These are phyloP conservation scores for Kandelia obovata DNA, from an alignment of 345 rosid species.

Conservation along the genomic window DNA sequence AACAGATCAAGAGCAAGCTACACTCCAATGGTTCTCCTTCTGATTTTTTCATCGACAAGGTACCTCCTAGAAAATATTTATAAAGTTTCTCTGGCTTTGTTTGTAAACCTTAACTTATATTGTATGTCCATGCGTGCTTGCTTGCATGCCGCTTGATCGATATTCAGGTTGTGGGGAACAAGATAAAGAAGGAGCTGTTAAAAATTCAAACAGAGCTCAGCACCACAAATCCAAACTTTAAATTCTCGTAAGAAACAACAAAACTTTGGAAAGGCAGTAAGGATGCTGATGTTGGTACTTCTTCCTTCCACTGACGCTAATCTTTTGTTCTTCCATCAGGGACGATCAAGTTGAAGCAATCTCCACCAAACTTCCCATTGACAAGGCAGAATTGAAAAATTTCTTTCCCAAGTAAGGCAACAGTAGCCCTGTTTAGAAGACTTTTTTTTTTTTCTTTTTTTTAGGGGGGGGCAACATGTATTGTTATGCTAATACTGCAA, in stretches of 20 bases:
- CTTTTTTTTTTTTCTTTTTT: neutral
- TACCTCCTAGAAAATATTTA: slow-evolving; percentile 1
- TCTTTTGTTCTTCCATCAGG: slow-evolving; percentile 31
- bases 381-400: slow-evolving; percentile 56
- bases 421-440: neutral
- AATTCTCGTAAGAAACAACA: slow-evolving; percentile 52
- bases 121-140: neutral
- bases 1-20: slow-evolving; percentile 57
- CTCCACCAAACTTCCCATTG: slow-evolving; percentile 74
- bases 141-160: too few species aligned
- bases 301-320: neutral
- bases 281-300: neutral
- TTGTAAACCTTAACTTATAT: slow-evolving; percentile 4
- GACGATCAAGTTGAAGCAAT: slow-evolving; percentile 73
- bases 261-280: neutral
- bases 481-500: too few species aligned
- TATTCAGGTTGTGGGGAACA: slow-evolving; percentile 58
- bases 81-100: neutral
- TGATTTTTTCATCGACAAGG: slow-evolving; percentile 77
- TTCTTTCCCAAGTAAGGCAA: slow-evolving; percentile 66
- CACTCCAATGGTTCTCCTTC: slow-evolving; percentile 63
- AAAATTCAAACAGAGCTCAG: slow-evolving; percentile 61
- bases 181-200: slow-evolving; percentile 65
- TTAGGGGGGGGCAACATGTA: neutral
- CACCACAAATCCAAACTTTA: slow-evolving; percentile 48